Evolutionary conservation across 306 rosid species (phyloP).

Genomic region (Macrotyloma uniflorum): DNA sequence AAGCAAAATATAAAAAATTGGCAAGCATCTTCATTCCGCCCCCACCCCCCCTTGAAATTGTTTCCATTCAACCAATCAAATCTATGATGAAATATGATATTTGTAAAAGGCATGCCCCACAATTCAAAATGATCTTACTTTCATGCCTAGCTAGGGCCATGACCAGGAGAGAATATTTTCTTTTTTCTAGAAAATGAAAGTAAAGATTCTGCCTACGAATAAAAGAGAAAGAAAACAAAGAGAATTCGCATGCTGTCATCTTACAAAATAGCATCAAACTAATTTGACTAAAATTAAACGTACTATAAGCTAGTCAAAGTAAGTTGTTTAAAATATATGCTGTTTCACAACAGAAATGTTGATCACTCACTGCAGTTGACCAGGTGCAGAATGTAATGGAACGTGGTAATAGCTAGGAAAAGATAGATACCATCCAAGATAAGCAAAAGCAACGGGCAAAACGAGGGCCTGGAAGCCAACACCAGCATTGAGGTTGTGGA

Average conservation of each 20-base stretch:
- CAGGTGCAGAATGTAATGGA: not conserved
- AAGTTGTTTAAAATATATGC: too few relatives aligned
- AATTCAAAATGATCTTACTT: conserved; percentile 6
- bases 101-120: not conserved
- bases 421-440: conserved; percentile 84
- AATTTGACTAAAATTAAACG: not conserved
- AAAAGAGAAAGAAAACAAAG: not conserved
- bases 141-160: conserved; percentile 30
- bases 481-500: conserved; percentile 98
- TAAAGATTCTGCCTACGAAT: conserved; percentile 4
- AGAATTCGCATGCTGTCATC: not conserved
- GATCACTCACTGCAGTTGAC: too few relatives aligned
- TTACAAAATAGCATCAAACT: conserved; percentile 6
- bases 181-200: conserved; percentile 10
- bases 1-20: conserved; percentile 49
- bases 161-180: not conserved
- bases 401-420: not conserved
- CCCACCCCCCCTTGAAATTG: not conserved
- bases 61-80: conserved; percentile 24
- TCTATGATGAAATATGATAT: conserved; percentile 26
- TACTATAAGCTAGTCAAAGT: not conserved
- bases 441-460: conserved; percentile 94
- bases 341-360: too few relatives aligned
- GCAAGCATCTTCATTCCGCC: conserved; percentile 24
- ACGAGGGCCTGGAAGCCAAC: conserved; percentile 92